phyloP scores from a whole-genome alignment of 345 rosid species.

The Diplotaxis tenuifolia region DNA sequence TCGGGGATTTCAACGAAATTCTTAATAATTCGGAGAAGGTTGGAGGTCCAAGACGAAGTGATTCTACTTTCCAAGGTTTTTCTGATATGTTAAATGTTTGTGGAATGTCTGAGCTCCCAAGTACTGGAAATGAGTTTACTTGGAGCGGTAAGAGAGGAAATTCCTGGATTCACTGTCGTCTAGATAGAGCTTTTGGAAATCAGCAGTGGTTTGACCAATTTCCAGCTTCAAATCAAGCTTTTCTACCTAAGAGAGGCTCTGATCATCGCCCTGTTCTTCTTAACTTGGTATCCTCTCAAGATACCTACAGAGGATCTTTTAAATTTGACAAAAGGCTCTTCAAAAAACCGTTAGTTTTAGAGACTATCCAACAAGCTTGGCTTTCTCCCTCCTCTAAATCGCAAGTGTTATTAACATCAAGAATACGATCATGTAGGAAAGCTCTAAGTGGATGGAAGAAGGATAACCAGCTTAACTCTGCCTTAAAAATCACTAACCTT shows the following conservation, averaged over 20 bases:
- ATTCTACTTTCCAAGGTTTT: no score
- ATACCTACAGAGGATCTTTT: neutral
- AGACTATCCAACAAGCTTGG: neutral
- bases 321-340: neutral
- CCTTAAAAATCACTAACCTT: neutral
- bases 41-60: no score
- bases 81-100: no score
- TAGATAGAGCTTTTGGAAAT: no score
- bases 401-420: no score
- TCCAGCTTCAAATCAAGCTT: neutral
- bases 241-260: neutral
- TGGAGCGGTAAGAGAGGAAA: no score
- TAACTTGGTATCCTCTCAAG: neutral
- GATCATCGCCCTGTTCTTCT: neutral
- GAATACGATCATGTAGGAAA: neutral
- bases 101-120: no score
- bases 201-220: neutral
- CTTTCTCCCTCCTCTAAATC: no score
- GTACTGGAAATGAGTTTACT: no score
- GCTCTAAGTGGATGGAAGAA: neutral
- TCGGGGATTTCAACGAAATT: no score
- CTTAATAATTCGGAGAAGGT: no score
- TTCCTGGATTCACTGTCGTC: neutral
- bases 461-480: neutral
- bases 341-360: neutral